Evolutionary conservation across 2,329 filamentous ascomycete species (phyloP).

Genomic region (Albophoma yamanashiensis): DNA sequence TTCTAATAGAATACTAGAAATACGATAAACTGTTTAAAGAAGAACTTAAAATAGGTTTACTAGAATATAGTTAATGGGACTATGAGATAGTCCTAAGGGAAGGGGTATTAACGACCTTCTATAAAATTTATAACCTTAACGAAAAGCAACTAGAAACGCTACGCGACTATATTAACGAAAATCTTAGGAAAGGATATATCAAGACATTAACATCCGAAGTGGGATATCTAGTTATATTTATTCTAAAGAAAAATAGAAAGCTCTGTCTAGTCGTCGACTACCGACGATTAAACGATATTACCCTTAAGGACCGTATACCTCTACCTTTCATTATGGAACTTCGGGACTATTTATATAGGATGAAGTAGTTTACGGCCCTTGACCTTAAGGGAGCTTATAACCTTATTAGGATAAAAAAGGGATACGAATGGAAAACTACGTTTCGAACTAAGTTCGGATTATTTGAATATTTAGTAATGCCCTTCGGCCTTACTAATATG

Average conservation of each 20-base stretch:
- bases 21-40: conserved; percentile 5
- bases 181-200: too few relatives aligned
- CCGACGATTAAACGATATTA: too few relatives aligned
- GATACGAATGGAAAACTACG: conserved; percentile 21
- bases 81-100: conserved; percentile 4
- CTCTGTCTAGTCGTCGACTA: too few relatives aligned
- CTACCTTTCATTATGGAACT: too few relatives aligned
- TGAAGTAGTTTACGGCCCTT: not conserved
- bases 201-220: too few relatives aligned
- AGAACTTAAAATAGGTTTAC: conserved; percentile 2
- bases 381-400: not conserved
- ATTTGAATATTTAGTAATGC: conserved; percentile 22
- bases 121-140: too few relatives aligned
- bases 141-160: too few relatives aligned
- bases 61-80: conserved; percentile 3
- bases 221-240: too few relatives aligned
- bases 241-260: too few relatives aligned
- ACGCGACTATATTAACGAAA: too few relatives aligned
- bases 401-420: conserved; percentile 1
- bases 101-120: conserved; percentile 1
- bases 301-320: too few relatives aligned
- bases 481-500: conserved; percentile 13
- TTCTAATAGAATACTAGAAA: conserved; percentile 1
- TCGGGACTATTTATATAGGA: too few relatives aligned
- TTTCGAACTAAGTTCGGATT: conserved; percentile 20